Base-by-base conservation (phyloP, 176 grass and related monocot genomes). In the Neostapfia colusana region DNA sequence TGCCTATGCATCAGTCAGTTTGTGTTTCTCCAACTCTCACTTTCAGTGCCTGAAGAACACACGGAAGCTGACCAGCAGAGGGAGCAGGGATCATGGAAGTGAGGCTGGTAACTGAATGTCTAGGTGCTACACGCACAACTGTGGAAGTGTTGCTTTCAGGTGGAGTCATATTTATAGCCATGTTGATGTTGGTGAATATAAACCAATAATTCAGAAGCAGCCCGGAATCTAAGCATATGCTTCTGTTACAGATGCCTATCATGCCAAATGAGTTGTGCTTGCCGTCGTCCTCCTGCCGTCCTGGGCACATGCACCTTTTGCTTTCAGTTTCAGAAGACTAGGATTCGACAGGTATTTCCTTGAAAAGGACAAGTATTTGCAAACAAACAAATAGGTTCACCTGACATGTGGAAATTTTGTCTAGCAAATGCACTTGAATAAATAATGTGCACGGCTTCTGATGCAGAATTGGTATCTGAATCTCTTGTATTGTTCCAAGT, bases 11-110 rank as follows among this genome's bases (percentile, higher is more conserved):
- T 7, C 23, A 18, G 62, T 79, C 73, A 77, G 85, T 85, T 87
- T 82, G 82, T 63, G 58, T 87, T 60, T 72, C 69, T 85, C 72
- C 78, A 93, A 82, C 60, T 56, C 89, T 90, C 80, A 87, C 62
- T 58, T 72, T 66, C 63, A 72, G 53, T n/a, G 27, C 65, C 71
- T 83, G 51, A 55, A 10, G 28, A 63, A 54, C 46, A 50, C 63
- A 9, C 7, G 2, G 48, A 44, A 49, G 17, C 25, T 45, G 20
- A 45, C 42, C 21, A 40, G 17, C 34, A 27, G 4, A 7, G 9
- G 18, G 21, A 81, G 21, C 7, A 39, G 18, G 38, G 49, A 44
- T 50, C 17, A 61, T 56, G 27, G 40, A 61, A 60, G 35, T 34
- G 67, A 64, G 43, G 20, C 59, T 78, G 62, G 11, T 51, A 48